phyloP scores from a whole-genome alignment of 2,329 filamentous ascomycete species.

The Cladobotryum mycophilum region DNA sequence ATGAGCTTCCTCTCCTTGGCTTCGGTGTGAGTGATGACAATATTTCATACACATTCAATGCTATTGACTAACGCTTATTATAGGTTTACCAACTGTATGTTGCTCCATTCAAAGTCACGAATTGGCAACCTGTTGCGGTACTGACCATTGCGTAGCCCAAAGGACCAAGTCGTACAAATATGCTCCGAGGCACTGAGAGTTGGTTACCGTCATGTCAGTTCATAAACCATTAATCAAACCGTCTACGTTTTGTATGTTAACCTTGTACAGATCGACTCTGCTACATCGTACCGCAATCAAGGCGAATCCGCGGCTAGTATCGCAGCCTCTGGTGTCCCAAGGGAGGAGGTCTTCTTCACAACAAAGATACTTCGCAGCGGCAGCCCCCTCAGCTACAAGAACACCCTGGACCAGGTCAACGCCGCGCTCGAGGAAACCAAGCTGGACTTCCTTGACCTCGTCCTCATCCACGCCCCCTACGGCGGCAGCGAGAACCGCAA shows the following conservation, averaged over 20 bases:
- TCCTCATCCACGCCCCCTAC: constrained; percentile 56
- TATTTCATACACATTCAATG: neutral
- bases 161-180: constrained; percentile 27
- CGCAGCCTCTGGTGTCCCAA: constrained; percentile 33
- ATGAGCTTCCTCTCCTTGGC: constrained; percentile 46
- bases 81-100: constrained; percentile 50
- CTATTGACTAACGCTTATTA: constrained; percentile 3
- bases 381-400: constrained; percentile 49
- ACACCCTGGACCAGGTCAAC: constrained; percentile 57
- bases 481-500: constrained; percentile 51
- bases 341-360: constrained; percentile 49
- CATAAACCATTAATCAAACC: neutral
- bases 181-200: constrained; percentile 41
- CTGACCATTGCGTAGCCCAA: constrained; percentile 19
- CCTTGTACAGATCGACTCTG: constrained; percentile 43
- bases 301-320: constrained; percentile 42
- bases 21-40: constrained; percentile 41
- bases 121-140: neutral
- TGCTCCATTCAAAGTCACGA: neutral
- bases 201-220: constrained; percentile 48
- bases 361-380: constrained; percentile 45
- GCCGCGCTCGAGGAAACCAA: constrained; percentile 56
- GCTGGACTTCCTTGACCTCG: constrained; percentile 61
- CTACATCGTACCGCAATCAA: constrained; percentile 47
- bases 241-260: no score